Base-by-base conservation (phyloP, 2,329 filamentous ascomycete species). In the Aureobasidium sp. region DNA sequence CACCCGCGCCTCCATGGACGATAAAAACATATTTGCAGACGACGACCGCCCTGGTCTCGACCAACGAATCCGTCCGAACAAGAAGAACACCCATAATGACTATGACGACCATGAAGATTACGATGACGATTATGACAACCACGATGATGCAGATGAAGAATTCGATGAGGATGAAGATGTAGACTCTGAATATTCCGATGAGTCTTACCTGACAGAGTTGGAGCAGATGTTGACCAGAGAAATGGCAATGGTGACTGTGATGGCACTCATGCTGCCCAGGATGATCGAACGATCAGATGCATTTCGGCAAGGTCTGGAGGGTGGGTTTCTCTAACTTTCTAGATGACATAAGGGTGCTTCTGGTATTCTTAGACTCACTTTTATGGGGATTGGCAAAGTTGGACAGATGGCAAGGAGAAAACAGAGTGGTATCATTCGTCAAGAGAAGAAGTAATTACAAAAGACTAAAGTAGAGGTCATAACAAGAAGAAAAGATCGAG, bases 351-450 rank as follows among this genome's bases (percentile, higher is more conserved):
- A 21, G 32, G n/a, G 16, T 3, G 15, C 21, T 21, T 21, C 21
- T 21, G 21, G 21, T 21, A 21, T 21, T 21, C 21, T 21, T 21
- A 21, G 21, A 21, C 1, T 36, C 10, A 39, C 34, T 29, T 4
- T 39, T 42, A 13, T 54, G 25, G 30, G 42, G 21, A 13, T 32
- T 10, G 36, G 13, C 2, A 2, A 21, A 8, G 10, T 21, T 11
- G 8, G 9, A 42, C 9, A 16, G 16, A 3, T 13, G 21, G n/a
- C 3, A 44, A 58, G 21, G 29, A 30, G 30, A 5, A n/a, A 48
- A 48, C 41, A 58, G 37, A 58, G 54, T 58, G 54, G 54, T 58
- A 58, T 58, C 54, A 47, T 58, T 47, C 29, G 39, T 44, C 13
- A 34, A 29, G 10, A 37, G 16, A 47, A 48, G 25, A 3, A 55